These are phyloP conservation scores for Gossypium trilobum DNA, from an alignment of 441 rosid species.

Conservation along the genomic window DNA sequence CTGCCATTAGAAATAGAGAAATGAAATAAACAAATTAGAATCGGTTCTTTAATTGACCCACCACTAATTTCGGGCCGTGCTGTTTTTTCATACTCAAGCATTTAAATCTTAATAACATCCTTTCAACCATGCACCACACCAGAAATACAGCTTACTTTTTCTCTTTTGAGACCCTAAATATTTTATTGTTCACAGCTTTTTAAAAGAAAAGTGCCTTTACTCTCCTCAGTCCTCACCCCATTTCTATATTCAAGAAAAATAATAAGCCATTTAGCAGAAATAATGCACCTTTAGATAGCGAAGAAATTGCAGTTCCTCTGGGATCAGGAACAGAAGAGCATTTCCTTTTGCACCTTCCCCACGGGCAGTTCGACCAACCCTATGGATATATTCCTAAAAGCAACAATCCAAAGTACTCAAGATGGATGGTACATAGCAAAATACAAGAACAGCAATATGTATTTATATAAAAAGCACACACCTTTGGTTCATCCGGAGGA, in stretches of 20 bases:
- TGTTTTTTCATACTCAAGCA: background rate
- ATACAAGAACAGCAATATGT: background rate
- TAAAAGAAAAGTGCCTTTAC: background rate
- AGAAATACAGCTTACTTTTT: background rate
- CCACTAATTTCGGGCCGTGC: background rate
- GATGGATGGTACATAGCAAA: background rate
- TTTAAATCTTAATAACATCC: background rate
- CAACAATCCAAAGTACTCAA: conserved; percentile 17
- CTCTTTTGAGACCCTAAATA: background rate
- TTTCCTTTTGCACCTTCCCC: conserved; percentile 97
- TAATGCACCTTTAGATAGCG: conserved; percentile 65
- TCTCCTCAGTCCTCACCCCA: background rate
- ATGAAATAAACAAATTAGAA: background rate
- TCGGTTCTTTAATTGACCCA: background rate
- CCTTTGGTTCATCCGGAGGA: conserved; percentile 99
- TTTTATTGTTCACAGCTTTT: background rate
- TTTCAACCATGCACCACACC: background rate
- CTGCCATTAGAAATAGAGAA: conserved; percentile 26
- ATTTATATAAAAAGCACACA: conserved; percentile 12
- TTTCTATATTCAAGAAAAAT: background rate
- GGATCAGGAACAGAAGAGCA: conserved; percentile 80
- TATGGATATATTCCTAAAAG: conserved; percentile 81
- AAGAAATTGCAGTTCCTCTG: conserved; percentile 85
- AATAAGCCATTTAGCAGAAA: background rate
- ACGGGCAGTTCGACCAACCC: conserved; percentile 98